These are phyloP conservation scores for Botrytis paeoniae DNA, from an alignment of 2,329 filamentous ascomycete species.

Conservation along the genomic window DNA sequence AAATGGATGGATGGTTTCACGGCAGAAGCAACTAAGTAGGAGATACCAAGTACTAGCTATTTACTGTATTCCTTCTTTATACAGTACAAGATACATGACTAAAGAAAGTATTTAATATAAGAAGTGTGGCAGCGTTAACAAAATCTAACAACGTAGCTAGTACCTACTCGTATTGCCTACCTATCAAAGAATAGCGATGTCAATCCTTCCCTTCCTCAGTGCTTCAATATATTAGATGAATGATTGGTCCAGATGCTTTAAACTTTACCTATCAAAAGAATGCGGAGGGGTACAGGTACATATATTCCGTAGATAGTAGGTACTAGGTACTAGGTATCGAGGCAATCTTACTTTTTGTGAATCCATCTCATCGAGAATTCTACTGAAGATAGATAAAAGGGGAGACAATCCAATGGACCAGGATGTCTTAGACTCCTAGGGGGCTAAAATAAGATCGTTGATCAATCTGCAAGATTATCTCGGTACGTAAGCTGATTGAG, in stretches of 20 bases:
- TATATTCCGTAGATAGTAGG: not conserved
- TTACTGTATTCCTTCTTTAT: not conserved
- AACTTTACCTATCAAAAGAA: not conserved
- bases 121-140: not conserved
- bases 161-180: not conserved
- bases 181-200: not conserved
- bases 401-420: not conserved
- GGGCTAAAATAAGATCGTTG: not conserved
- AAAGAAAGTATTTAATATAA: not conserved
- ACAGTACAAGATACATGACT: not conserved
- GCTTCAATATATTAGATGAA: not conserved
- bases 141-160: not conserved
- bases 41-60: not conserved
- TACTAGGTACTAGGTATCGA: too few relatives aligned
- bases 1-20: not conserved
- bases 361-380: not conserved
- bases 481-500: not conserved
- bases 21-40: not conserved
- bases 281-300: not conserved
- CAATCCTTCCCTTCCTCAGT: not conserved
- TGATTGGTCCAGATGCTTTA: not conserved
- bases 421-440: not conserved
- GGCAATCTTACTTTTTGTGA: not conserved
- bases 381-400: not conserved
- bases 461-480: constrained; percentile 1